Percentiles rank a stretch among this genome's conserved stretches.
Evolutionary conservation across 345 rosid genomes (phyloP).

Genomic region (Carallia pectinifolia): DNA sequence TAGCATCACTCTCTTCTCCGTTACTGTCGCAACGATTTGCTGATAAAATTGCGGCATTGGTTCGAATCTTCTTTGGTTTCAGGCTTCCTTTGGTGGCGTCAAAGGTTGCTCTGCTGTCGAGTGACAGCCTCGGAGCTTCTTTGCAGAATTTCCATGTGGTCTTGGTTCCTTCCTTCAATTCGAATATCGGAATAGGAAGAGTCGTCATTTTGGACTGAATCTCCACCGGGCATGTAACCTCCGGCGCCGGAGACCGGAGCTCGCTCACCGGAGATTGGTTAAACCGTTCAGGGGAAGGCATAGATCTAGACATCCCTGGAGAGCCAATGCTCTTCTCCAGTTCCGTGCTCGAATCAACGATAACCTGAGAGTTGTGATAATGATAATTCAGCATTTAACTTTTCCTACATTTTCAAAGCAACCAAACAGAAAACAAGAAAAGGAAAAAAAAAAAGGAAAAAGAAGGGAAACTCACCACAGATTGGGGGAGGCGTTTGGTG

Average conservation of each 20-base stretch:
- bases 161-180: conserved; percentile 51
- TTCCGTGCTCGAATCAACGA: conserved; percentile 31
- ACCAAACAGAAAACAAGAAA: background rate
- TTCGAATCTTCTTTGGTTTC: conserved; percentile 76
- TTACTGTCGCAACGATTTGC: conserved; percentile 24
- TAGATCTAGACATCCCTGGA: conserved; percentile 34
- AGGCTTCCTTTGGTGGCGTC: conserved; percentile 87
- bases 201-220: conserved; percentile 40
- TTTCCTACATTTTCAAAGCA: background rate
- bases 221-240: conserved; percentile 21
- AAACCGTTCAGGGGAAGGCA: conserved; percentile 43
- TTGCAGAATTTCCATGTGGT: conserved; percentile 80
- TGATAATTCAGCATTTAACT: no score
- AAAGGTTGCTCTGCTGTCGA: conserved; percentile 89
- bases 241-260: conserved; percentile 40
- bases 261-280: conserved; percentile 43
- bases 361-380: background rate
- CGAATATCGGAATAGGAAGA: conserved; percentile 51
- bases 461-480: conserved; percentile 24
- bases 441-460: background rate
- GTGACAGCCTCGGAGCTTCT: conserved; percentile 93
- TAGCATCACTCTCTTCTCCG: conserved; percentile 27
- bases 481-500: conserved; percentile 59
- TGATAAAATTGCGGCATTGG: conserved; percentile 38
- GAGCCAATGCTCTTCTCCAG: conserved; percentile 30